These are phyloP conservation scores for Didymella exigua DNA, from an alignment of 2,329 filamentous ascomycete genomes.

Conservation along the genomic window DNA sequence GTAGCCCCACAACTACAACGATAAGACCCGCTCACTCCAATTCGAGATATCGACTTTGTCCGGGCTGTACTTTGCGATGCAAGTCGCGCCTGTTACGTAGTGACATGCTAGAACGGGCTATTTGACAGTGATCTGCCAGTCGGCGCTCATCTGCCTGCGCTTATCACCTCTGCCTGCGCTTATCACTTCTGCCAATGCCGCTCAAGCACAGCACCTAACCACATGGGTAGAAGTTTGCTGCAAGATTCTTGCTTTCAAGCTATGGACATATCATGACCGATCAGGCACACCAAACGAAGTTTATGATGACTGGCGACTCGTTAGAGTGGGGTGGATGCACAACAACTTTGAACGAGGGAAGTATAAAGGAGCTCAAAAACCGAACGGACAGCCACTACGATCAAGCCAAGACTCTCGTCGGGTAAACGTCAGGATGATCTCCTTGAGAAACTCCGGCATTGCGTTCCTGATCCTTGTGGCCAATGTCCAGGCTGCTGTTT, in stretches of 20 bases:
- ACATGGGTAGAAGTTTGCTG: background rate
- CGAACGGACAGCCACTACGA: background rate
- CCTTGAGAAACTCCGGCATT: conserved; percentile 7
- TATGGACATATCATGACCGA: background rate
- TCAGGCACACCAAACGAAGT: background rate
- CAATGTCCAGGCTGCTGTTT: conserved; percentile 26
- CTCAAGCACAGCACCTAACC: background rate
- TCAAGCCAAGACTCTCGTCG: background rate
- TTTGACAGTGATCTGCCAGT: conserved; percentile 4
- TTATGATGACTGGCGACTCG: background rate
- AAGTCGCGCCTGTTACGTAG: conserved; percentile 16
- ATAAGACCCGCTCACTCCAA: conserved; percentile 12
- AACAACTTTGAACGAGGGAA: background rate
- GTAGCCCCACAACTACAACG: conserved; percentile 10
- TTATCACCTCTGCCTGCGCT: conserved; percentile 3
- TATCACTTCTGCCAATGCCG: conserved; percentile 8
- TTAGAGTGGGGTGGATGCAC: background rate
- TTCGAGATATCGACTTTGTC: conserved; percentile 5
- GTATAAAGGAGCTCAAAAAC: background rate
- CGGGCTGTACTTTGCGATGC: conserved; percentile 2
- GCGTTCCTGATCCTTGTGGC: conserved; percentile 10
- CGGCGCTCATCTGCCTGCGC: background rate
- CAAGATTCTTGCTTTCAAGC: background rate
- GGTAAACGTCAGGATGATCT: conserved; percentile 15
- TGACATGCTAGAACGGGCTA: conserved; percentile 6